Evolutionary conservation across 225 moss, liverwort and hornwort genomes (phyloP).

Genomic region (Physcomitrium patens): DNA sequence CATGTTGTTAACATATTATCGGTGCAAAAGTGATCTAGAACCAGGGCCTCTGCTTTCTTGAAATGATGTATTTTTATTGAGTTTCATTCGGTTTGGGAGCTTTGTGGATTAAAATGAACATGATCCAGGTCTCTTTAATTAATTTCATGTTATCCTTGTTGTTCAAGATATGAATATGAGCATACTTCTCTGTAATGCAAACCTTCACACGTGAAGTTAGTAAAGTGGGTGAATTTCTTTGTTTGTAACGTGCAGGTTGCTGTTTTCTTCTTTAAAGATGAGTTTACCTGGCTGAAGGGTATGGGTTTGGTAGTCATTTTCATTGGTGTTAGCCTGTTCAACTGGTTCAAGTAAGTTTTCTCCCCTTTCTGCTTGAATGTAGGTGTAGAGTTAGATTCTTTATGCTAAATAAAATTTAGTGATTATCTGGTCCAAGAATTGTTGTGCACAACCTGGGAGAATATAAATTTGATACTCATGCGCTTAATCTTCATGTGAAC

Average conservation of each 20-base stretch:
- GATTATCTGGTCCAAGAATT: not conserved
- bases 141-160: not conserved
- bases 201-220: conserved; percentile 14
- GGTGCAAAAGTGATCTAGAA: conserved; percentile 1
- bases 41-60: not conserved
- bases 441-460: too few relatives aligned
- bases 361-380: not conserved
- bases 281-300: conserved; percentile 79
- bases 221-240: conserved; percentile 10
- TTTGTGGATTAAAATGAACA: conserved; percentile 10
- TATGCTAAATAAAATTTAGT: not conserved
- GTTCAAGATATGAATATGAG: conserved; percentile 4
- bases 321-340: conserved; percentile 87
- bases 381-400: not conserved
- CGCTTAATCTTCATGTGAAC: not conserved
- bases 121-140: not conserved
- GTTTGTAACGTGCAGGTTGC: conserved; percentile 63
- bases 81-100: conserved; percentile 1
- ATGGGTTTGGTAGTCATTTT: conserved; percentile 81
- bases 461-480: too few relatives aligned
- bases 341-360: conserved; percentile 86
- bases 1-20: not conserved
- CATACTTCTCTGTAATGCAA: not conserved
- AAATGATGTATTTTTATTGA: conserved; percentile 6
- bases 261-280: conserved; percentile 73